Conservation (phyloP, 2,329 filamentous ascomycete species). For the Colletotrichum somersetense region DNA sequence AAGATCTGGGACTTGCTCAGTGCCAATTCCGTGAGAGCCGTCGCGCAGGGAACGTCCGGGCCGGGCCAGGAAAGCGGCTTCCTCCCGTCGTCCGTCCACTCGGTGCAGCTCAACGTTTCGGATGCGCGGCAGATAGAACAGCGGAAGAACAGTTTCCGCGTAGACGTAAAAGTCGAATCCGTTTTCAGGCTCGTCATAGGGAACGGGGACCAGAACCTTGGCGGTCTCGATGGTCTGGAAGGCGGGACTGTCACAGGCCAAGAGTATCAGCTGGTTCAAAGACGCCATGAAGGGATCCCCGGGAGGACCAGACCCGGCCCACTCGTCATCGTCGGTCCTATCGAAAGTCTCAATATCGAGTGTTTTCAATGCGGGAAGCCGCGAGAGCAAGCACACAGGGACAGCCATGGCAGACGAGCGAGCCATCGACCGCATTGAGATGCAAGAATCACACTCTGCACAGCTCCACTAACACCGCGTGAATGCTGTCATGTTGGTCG, state of each 20-base stretch:
- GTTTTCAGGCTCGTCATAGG: background rate
- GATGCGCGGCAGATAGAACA: conserved; percentile 12
- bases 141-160: background rate
- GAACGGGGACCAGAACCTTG: background rate
- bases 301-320: background rate
- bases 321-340: background rate
- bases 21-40: conserved; percentile 1
- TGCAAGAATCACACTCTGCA: no score
- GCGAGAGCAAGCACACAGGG: background rate
- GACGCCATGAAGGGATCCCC: background rate
- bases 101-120: conserved; percentile 13
- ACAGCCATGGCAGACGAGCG: no score
- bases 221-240: background rate
- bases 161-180: background rate
- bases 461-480: no score
- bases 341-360: conserved; percentile 12
- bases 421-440: no score
- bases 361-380: background rate
- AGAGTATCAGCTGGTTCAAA: background rate
- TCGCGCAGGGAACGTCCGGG: background rate
- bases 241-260: background rate
- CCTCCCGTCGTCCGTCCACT: conserved; percentile 15
- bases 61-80: background rate
- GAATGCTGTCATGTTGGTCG: no score
- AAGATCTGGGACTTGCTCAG: conserved; percentile 4